Conservation (phyloP, 2,329 filamentous ascomycete genomes). For the Exophiala calicioides region DNA sequence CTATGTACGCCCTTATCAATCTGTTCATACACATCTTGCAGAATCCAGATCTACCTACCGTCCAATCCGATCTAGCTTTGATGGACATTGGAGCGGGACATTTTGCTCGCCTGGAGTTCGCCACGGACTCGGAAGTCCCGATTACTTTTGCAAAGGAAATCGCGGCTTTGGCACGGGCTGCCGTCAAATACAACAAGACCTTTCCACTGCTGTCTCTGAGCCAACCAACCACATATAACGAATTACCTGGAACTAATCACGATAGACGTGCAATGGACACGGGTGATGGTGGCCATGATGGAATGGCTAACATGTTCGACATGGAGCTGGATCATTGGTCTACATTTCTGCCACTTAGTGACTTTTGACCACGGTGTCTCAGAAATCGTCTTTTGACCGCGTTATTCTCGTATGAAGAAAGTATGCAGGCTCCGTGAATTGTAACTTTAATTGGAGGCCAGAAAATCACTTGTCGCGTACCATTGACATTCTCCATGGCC, state of each 20-base stretch:
- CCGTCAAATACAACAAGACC: neutral
- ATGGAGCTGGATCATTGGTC: conserved; percentile 1
- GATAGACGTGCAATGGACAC: neutral
- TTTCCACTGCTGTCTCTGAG: neutral
- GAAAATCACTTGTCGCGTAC: too few relatives aligned
- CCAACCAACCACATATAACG: neutral
- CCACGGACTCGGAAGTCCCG: conserved; percentile 1
- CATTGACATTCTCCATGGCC: too few relatives aligned
- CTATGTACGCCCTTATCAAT: conserved; percentile 7
- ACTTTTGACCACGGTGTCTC: neutral
- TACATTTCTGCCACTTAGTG: neutral
- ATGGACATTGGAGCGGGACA: conserved; percentile 10
- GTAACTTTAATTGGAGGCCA: too few relatives aligned
- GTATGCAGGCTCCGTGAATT: too few relatives aligned
- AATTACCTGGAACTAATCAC: neutral
- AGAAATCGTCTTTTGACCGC: too few relatives aligned
- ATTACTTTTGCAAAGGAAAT: conserved; percentile 13
- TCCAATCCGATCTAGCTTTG: conserved; percentile 4
- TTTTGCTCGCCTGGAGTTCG: conserved; percentile 13
- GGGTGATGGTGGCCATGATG: neutral
- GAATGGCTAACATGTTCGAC: neutral
- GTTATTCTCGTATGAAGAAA: too few relatives aligned
- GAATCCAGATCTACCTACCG: neutral
- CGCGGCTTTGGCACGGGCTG: conserved; percentile 7
- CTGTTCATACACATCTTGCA: conserved; percentile 10